Percentiles rank a stretch among this genome's conserved stretches.
These are phyloP conservation scores for Acaromyces ingoldii DNA, from an alignment of 1,284 basidiomycete genomes.

Conservation along the genomic window DNA sequence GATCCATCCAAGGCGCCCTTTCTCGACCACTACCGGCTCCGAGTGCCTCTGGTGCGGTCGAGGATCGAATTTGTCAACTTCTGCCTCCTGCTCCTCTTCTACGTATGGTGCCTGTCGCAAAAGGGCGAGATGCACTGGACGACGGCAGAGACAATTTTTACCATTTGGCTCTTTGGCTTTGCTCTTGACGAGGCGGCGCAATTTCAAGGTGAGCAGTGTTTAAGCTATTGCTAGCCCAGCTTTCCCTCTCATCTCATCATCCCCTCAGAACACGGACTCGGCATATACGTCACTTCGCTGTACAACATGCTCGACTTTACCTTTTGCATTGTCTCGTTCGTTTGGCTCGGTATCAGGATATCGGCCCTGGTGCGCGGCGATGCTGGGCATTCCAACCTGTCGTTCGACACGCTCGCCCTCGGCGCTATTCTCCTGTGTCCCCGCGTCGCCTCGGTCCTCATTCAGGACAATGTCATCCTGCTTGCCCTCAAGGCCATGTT, in stretches of 20 bases:
- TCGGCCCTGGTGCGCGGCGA: constrained; percentile 38
- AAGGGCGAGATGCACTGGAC: constrained; percentile 32
- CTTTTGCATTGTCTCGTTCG: constrained; percentile 48
- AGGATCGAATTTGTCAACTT: constrained; percentile 81
- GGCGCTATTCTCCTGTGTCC: constrained; percentile 51
- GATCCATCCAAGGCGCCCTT: constrained; percentile 86
- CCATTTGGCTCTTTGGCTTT: constrained; percentile 59
- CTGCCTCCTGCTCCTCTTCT: constrained; percentile 33
- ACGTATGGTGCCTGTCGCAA: constrained; percentile 47
- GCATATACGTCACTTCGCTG: constrained; percentile 58
- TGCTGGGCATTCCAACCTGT: constrained; percentile 35
- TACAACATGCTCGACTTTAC: constrained; percentile 37
- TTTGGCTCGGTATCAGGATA: constrained; percentile 48
- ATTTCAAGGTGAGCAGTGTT: constrained; percentile 60
- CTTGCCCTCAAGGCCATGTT: constrained; percentile 66
- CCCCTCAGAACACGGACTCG: constrained; percentile 70
- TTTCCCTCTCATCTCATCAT: not conserved
- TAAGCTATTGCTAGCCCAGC: not conserved
- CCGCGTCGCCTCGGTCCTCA: constrained; percentile 49
- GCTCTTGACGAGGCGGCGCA: constrained; percentile 85
- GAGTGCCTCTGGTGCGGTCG: constrained; percentile 83
- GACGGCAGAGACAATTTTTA: constrained; percentile 29
- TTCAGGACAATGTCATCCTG: constrained; percentile 53
- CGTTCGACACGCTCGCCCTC: constrained; percentile 49
- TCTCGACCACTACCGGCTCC: constrained; percentile 87